Conservation (phyloP, 2,329 filamentous ascomycete species). For the Drechslerella dactyloides region DNA sequence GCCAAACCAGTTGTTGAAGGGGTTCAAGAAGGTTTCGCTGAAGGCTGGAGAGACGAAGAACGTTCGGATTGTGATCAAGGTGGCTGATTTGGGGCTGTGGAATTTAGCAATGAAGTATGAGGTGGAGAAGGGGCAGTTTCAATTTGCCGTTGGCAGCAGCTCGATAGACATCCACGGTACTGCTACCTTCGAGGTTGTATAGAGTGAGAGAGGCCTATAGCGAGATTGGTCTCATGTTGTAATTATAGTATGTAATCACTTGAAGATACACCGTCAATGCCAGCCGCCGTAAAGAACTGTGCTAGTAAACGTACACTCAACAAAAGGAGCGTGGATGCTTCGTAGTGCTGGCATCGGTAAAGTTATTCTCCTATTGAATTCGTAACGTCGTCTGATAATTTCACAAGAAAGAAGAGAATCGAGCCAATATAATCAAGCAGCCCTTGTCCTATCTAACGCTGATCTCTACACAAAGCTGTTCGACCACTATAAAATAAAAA, state of each 20-base stretch:
- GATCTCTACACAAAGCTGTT: too few species aligned
- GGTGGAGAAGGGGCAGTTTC: conserved; percentile 74
- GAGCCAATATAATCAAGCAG: too few species aligned
- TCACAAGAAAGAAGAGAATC: too few species aligned
- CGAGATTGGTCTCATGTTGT: neutral
- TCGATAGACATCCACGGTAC: conserved; percentile 36
- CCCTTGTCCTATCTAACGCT: too few species aligned
- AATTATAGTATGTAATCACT: conserved; percentile 29
- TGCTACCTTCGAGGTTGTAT: conserved; percentile 41
- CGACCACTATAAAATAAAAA: too few species aligned
- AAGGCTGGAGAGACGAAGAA: conserved; percentile 67
- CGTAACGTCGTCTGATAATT: too few species aligned
- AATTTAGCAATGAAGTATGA: conserved; percentile 71
- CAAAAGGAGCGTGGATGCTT: too few species aligned
- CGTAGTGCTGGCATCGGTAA: too few species aligned
- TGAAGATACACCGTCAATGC: too few species aligned
- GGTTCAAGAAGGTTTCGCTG: conserved; percentile 71
- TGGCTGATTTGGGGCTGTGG: conserved; percentile 65
- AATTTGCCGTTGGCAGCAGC: conserved; percentile 66
- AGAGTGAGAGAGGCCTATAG: neutral
- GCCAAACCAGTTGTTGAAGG: conserved; percentile 70
- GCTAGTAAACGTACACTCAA: too few species aligned
- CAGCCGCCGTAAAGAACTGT: too few species aligned
- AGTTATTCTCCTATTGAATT: too few species aligned
- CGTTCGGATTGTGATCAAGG: conserved; percentile 63